Conservation (phyloP, 176 grass and related monocot species). For the Ananas comosus region DNA sequence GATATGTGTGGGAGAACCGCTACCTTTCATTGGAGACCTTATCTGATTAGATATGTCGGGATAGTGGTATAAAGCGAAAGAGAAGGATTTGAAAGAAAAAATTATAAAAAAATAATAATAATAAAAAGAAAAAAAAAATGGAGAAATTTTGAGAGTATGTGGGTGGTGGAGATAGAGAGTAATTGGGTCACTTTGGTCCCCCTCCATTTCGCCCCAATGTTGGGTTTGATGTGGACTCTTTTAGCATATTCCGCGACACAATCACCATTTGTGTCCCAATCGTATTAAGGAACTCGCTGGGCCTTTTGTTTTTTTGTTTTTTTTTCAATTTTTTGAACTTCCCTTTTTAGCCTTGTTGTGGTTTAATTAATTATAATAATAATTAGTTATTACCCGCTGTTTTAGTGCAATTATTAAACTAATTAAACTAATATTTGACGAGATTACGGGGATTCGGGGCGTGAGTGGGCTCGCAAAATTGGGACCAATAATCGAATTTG, state of each 20-base stretch:
- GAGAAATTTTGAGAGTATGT: not conserved
- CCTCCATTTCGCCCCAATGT: slow-evolving; percentile 45
- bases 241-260: slow-evolving; percentile 62
- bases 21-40: slow-evolving; percentile 5
- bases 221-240: slow-evolving; percentile 75
- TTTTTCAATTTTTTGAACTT: not conserved
- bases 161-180: not conserved
- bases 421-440: not conserved
- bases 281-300: slow-evolving; percentile 37
- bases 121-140: not conserved
- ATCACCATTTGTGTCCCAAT: slow-evolving; percentile 37
- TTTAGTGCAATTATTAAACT: not conserved
- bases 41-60: slow-evolving; percentile 31
- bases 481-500: not conserved
- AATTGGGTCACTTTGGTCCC: slow-evolving; percentile 7
- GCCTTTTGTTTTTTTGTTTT: slow-evolving; percentile 21
- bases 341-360: not conserved
- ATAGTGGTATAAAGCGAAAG: slow-evolving; percentile 17
- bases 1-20: slow-evolving; percentile 15
- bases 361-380: not conserved
- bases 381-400: not conserved
- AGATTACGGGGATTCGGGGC: not conserved
- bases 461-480: not conserved
- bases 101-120: not conserved
- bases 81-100: not conserved